phyloP scores from a whole-genome alignment of 768 basidiomycete species.

The Mycena vulgaris region DNA sequence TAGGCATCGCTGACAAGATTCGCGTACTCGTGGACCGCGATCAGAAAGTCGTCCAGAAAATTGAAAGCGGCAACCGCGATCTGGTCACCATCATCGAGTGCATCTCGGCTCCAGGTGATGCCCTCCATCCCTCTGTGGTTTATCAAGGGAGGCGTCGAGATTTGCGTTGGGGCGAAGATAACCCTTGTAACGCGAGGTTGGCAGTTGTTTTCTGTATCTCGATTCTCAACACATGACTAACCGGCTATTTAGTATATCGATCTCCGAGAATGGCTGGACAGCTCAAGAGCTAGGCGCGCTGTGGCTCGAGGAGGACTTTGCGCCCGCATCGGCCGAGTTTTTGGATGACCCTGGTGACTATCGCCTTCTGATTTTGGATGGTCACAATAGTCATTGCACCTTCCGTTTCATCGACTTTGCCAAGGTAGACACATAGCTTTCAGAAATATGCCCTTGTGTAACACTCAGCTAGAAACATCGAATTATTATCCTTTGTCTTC shows the following conservation, averaged over 20 bases:
- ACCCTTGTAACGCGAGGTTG: conserved; percentile 37
- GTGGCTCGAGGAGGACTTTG: conserved; percentile 41
- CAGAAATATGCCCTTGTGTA: background rate
- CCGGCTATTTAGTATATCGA: conserved; percentile 16
- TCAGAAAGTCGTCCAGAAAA: too few relatives aligned
- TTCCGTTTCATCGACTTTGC: conserved; percentile 40
- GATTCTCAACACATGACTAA: conserved; percentile 5
- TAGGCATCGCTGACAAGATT: background rate
- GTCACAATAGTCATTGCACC: too few relatives aligned
- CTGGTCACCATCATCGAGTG: conserved; percentile 66
- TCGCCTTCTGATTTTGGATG: conserved; percentile 44
- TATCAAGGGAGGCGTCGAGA: conserved; percentile 42
- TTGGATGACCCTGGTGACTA: conserved; percentile 18
- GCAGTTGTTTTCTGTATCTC: background rate
- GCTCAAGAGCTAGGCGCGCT: conserved; percentile 38
- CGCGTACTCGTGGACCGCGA: background rate
- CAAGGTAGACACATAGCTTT: background rate
- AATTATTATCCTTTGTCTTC: too few relatives aligned
- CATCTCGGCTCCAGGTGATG: conserved; percentile 58
- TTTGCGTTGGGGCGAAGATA: conserved; percentile 28
- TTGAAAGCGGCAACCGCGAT: too few relatives aligned
- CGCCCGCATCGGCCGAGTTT: conserved; percentile 24
- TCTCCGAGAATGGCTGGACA: conserved; percentile 46
- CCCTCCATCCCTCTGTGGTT: conserved; percentile 55
- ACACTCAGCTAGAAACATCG: too few relatives aligned